These are phyloP conservation scores for Stipa capillata DNA, from an alignment of 176 grass and related monocot genomes.

Conservation along the genomic window DNA sequence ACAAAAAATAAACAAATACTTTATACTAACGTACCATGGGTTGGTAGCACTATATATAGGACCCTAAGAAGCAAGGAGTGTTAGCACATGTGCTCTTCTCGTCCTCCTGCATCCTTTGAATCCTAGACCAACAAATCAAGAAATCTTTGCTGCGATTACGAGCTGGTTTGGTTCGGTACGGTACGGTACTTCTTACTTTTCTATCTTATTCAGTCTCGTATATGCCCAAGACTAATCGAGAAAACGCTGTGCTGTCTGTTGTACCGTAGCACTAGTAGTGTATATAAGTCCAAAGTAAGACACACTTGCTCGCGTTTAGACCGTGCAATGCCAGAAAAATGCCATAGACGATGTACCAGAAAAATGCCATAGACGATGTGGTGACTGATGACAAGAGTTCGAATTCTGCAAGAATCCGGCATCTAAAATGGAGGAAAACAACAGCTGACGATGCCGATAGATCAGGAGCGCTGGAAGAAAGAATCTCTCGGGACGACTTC, in stretches of 20 bases:
- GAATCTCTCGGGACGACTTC: background rate
- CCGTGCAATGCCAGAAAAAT: background rate
- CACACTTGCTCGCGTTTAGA: background rate
- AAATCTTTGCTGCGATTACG: too few species aligned
- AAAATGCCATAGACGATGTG: too few species aligned
- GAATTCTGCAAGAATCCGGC: conserved; percentile 9
- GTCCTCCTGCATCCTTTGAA: background rate
- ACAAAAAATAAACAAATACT: too few species aligned
- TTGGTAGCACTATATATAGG: too few species aligned
- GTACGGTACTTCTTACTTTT: background rate
- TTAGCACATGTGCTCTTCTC: too few species aligned
- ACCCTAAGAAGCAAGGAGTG: too few species aligned
- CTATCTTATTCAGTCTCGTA: background rate
- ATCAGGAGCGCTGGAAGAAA: background rate
- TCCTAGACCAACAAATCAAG: background rate
- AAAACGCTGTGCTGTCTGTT: background rate
- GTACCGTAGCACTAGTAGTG: too few species aligned
- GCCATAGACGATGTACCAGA: too few species aligned
- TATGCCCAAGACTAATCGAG: background rate
- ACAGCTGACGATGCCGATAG: background rate
- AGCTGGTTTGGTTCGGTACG: background rate
- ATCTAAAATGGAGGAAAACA: background rate
- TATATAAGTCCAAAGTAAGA: background rate
- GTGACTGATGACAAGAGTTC: background rate
- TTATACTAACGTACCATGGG: too few species aligned